Evolutionary conservation across 768 basidiomycete species (phyloP).

Genomic region (Suillus cothurnatus): DNA sequence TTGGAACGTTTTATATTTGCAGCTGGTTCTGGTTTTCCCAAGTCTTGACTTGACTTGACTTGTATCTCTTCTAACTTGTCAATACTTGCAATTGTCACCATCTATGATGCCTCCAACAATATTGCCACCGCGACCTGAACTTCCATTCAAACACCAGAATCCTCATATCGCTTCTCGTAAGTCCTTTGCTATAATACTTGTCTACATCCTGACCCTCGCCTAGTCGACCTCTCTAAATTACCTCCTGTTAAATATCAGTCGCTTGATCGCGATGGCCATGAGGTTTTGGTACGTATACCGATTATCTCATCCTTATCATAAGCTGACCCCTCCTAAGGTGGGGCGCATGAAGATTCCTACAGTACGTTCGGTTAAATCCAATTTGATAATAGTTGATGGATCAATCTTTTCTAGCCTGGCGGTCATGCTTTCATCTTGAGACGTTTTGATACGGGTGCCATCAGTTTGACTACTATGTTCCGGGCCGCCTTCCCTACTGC

Average conservation of each 20-base stretch:
- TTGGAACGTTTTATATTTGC: conserved; percentile 20
- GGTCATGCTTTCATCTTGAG: conserved; percentile 94
- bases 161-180: conserved; percentile 48
- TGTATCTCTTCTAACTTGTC: conserved; percentile 6
- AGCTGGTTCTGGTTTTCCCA: conserved; percentile 8
- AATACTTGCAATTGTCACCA: conserved; percentile 1
- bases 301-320: conserved; percentile 19
- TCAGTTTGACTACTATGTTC: conserved; percentile 95
- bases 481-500: conserved; percentile 91
- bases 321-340: conserved; percentile 50
- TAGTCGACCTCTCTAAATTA: conserved; percentile 47
- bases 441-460: conserved; percentile 89
- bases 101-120: conserved; percentile 2
- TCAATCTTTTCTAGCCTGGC: conserved; percentile 47
- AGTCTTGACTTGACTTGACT: conserved; percentile 7
- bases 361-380: conserved; percentile 45
- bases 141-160: conserved; percentile 54
- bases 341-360: conserved; percentile 90
- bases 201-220: background rate
- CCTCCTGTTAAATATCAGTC: conserved; percentile 91
- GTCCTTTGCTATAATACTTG: conserved; percentile 17
- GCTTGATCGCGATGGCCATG: conserved; percentile 81
- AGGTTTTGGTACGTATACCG: conserved; percentile 64
- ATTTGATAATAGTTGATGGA: conserved; percentile 15
- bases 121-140: conserved; percentile 50